These are phyloP conservation scores for Debaryomyces psychrophilus DNA, from an alignment of 1,139 yeast species.

Conservation along the genomic window DNA sequence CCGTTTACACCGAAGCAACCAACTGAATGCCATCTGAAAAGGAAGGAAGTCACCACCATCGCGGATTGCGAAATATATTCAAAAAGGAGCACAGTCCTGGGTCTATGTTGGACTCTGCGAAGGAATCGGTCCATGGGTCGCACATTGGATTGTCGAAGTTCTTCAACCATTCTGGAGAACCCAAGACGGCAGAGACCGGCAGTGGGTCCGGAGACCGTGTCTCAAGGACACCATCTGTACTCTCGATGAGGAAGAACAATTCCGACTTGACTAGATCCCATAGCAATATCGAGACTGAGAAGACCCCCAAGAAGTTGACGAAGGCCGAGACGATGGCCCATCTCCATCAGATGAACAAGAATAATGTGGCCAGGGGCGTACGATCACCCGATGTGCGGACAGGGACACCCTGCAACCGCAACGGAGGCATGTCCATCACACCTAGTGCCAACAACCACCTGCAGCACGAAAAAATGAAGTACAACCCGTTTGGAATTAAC, in stretches of 20 bases:
- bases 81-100: constrained; percentile 23
- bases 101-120: constrained; percentile 15
- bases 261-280: constrained; percentile 16
- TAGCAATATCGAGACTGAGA: constrained; percentile 8
- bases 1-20: not conserved
- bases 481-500: constrained; percentile 51
- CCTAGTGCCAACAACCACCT: constrained; percentile 6
- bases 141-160: constrained; percentile 34
- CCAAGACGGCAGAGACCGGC: constrained; percentile 13
- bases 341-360: constrained; percentile 36
- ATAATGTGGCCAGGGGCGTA: constrained; percentile 28
- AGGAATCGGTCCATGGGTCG: constrained; percentile 7
- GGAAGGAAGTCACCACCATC: constrained; percentile 18
- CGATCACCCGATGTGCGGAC: constrained; percentile 14
- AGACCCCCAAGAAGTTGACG: constrained; percentile 31
- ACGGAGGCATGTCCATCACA: constrained; percentile 2
- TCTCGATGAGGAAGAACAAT: constrained; percentile 34
- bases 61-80: constrained; percentile 25
- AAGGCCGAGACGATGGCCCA: constrained; percentile 47
- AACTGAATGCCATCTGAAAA: constrained; percentile 3
- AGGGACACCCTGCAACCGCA: constrained; percentile 5
- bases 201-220: constrained; percentile 13
- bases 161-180: constrained; percentile 24
- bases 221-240: constrained; percentile 29
- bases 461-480: constrained; percentile 41